Percentiles rank a stretch among this genome's conserved stretches.
Conservation (phyloP, 768 basidiomycete genomes). For the Kondoa subrosea region DNA sequence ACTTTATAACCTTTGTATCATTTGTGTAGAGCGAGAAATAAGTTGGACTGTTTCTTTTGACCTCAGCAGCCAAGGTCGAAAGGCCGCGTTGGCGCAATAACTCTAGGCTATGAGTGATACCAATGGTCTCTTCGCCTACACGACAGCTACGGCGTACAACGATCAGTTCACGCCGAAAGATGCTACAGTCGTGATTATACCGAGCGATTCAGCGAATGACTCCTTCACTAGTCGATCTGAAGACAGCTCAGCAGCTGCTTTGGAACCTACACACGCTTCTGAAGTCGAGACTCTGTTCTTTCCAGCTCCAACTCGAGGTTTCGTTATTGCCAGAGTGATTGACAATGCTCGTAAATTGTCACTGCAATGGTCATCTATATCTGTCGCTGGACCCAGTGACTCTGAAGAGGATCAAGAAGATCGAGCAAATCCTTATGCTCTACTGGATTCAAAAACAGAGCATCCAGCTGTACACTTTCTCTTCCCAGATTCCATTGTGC, state of each 20-base stretch:
- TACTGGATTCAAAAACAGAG: not conserved
- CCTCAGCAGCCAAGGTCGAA: no score
- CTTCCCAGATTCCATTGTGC: not conserved
- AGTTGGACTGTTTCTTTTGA: no score
- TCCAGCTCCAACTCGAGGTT: not conserved
- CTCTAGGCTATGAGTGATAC: not conserved
- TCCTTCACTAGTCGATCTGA: not conserved
- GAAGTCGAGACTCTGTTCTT: not conserved
- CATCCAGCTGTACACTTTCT: not conserved
- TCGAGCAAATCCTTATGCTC: not conserved
- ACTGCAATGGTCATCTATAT: not conserved
- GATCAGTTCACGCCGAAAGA: not conserved
- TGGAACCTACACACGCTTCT: not conserved
- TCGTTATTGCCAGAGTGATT: not conserved
- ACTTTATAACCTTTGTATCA: no score
- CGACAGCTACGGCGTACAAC: not conserved
- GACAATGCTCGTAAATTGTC: constrained; percentile 1
- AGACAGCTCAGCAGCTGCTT: not conserved
- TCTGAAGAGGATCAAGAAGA: not conserved
- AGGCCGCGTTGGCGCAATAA: no score
- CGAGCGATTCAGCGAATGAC: not conserved
- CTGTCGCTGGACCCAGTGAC: not conserved
- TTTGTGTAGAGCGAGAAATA: no score
- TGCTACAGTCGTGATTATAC: not conserved
- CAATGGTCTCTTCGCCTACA: not conserved